Conservation (phyloP, 1,139 yeast species). For the Kodamaea derodonti region DNA sequence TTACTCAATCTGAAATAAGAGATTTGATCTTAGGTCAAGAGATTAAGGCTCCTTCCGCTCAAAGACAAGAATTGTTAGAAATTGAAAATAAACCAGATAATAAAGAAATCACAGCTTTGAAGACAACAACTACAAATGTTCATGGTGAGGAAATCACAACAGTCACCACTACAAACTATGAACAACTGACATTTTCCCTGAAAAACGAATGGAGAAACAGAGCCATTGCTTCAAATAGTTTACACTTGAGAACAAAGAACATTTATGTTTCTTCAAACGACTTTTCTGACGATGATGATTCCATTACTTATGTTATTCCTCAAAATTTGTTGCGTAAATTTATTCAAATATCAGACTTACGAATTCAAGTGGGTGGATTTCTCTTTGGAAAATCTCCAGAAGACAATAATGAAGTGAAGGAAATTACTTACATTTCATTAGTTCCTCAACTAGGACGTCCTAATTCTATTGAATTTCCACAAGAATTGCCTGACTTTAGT, state of each 20-base stretch:
- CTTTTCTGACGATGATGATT: slow-evolving; percentile 34
- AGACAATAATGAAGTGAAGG: slow-evolving; percentile 72
- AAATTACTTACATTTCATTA: slow-evolving; percentile 68
- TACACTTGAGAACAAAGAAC: slow-evolving; percentile 73
- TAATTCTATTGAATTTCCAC: slow-evolving; percentile 62
- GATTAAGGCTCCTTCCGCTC: slow-evolving; percentile 81
- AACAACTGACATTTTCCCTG: slow-evolving; percentile 77
- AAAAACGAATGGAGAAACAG: slow-evolving; percentile 89
- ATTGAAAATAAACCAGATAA: slow-evolving; percentile 54
- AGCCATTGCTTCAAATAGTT: slow-evolving; percentile 73
- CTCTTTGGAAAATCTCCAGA: slow-evolving; percentile 73
- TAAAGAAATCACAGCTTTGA: slow-evolving; percentile 66
- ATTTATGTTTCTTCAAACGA: slow-evolving; percentile 61
- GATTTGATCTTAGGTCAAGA: slow-evolving; percentile 95
- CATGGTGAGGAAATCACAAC: slow-evolving; percentile 96
- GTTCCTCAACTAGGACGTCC: slow-evolving; percentile 87
- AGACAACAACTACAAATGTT: slow-evolving; percentile 81
- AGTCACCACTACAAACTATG: slow-evolving; percentile 87
- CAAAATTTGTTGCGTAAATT: slow-evolving; percentile 75
- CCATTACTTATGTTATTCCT: slow-evolving; percentile 71
- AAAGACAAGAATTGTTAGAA: slow-evolving; percentile 74
- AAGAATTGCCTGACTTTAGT: slow-evolving; percentile 32
- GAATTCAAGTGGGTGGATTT: slow-evolving; percentile 80
- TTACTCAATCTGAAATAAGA: slow-evolving; percentile 90
- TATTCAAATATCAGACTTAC: slow-evolving; percentile 74